These are phyloP conservation scores for Phytophthora lateralis DNA, from an alignment of 352 stramenopile species.

Conservation along the genomic window DNA sequence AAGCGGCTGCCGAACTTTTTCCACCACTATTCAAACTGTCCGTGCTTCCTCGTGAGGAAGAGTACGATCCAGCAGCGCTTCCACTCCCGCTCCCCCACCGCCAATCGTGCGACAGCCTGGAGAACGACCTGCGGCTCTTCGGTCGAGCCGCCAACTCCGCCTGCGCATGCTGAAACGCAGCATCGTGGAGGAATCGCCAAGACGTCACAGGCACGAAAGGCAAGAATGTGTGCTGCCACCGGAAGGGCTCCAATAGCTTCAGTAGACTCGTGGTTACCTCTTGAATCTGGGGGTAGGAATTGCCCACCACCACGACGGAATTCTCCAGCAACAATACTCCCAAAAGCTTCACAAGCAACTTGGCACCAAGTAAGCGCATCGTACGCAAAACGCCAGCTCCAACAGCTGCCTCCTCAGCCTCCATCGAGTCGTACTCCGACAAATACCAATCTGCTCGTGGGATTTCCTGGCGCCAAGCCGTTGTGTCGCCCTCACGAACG, in stretches of 20 bases:
- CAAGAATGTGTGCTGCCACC: conserved; percentile 80
- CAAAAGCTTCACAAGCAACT: conserved; percentile 74
- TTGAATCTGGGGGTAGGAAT: conserved; percentile 77
- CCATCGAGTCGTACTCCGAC: conserved; percentile 58
- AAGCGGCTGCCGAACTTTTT: conserved; percentile 11
- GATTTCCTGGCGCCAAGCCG: conserved; percentile 66
- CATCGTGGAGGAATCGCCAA: conserved; percentile 73
- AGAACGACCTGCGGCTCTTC: conserved; percentile 65
- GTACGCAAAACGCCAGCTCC: conserved; percentile 56
- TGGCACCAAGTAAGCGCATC: conserved; percentile 67
- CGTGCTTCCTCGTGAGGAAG: conserved; percentile 35
- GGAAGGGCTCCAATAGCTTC: conserved; percentile 79
- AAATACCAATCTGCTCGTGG: conserved; percentile 80
- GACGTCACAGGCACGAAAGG: conserved; percentile 78
- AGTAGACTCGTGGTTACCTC: conserved; percentile 74
- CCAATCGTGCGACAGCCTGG: conserved; percentile 65
- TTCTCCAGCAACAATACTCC: conserved; percentile 75
- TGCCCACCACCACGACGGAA: conserved; percentile 73
- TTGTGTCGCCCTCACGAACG: conserved; percentile 58
- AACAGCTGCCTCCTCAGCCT: conserved; percentile 45
- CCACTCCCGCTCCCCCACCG: conserved; percentile 54
- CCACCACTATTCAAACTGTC: conserved; percentile 27
- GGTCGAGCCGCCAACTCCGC: conserved; percentile 54
- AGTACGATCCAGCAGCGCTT: conserved; percentile 21
- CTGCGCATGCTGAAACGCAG: conserved; percentile 59